Percentiles rank a stretch among this genome's conserved stretches.
Evolutionary conservation across 495 filamentous ascomycete genomes (phyloP).

Genomic region (Physcia stellaris): DNA sequence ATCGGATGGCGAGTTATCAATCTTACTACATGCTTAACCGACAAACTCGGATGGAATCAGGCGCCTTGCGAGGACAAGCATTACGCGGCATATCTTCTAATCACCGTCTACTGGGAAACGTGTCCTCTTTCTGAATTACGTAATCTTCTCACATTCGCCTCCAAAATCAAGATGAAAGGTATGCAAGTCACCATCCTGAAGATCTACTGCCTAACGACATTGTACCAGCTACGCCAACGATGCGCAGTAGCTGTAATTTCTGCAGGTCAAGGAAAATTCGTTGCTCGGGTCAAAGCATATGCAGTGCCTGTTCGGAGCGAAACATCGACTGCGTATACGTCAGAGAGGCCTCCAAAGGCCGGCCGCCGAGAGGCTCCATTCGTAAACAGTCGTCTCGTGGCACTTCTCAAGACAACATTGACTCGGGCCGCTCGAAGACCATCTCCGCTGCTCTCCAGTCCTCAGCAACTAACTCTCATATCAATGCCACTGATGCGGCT

Average conservation of each 20-base stretch:
- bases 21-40: no score
- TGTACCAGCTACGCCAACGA: constrained; percentile 2
- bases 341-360: constrained; percentile 14
- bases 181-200: neutral
- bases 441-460: neutral
- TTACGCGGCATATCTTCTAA: neutral
- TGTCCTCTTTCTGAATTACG: neutral
- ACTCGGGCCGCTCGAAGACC: neutral
- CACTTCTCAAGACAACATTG: neutral
- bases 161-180: constrained; percentile 1
- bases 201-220: neutral
- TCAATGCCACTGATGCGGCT: neutral
- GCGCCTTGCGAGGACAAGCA: no score
- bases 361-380: constrained; percentile 8
- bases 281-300: constrained; percentile 17
- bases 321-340: constrained; percentile 18
- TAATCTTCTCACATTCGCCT: neutral
- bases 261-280: constrained; percentile 18
- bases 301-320: constrained; percentile 16
- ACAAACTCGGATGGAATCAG: no score
- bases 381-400: constrained; percentile 2
- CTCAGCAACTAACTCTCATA: neutral
- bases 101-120: neutral
- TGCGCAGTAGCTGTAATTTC: constrained; percentile 18
- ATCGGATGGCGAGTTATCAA: no score